Conservation (phyloP, 78 protist species). For the Polysphondylium violaceum region DNA sequence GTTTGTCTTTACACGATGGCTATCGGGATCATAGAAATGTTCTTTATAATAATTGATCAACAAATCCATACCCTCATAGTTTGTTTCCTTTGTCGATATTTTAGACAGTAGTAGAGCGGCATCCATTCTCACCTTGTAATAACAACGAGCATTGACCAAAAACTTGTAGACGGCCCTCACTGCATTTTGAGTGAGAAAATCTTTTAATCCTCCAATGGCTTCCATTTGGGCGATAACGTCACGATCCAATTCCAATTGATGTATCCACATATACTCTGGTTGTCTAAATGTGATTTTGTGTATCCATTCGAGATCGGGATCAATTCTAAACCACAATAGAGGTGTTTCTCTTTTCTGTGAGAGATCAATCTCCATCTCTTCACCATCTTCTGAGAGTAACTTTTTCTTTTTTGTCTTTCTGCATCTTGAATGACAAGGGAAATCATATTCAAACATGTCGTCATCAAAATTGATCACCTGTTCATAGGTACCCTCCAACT, state of each 20-base stretch:
- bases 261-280: slow-evolving; percentile 86
- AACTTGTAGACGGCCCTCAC: slow-evolving; percentile 45
- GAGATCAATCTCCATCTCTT: slow-evolving; percentile 60
- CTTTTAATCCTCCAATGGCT: slow-evolving; percentile 63
- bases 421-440: slow-evolving; percentile 59
- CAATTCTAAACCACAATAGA: slow-evolving; percentile 79
- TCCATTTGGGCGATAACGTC: slow-evolving; percentile 87
- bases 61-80: slow-evolving; percentile 51
- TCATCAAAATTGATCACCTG: slow-evolving; percentile 62
- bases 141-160: slow-evolving; percentile 27
- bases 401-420: slow-evolving; percentile 69
- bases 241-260: slow-evolving; percentile 83
- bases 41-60: slow-evolving; percentile 37
- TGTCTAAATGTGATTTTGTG: slow-evolving; percentile 73
- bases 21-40: slow-evolving; percentile 51
- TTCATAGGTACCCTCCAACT: slow-evolving; percentile 78
- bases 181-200: slow-evolving; percentile 7
- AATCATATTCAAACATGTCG: slow-evolving; percentile 71
- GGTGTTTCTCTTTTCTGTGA: slow-evolving; percentile 81
- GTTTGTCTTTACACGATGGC: slow-evolving; percentile 40
- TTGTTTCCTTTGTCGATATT: slow-evolving; percentile 46
- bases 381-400: slow-evolving; percentile 41
- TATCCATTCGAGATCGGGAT: slow-evolving; percentile 85
- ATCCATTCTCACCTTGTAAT: slow-evolving; percentile 57
- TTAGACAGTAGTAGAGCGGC: slow-evolving; percentile 69